Evolutionary conservation across 2,329 filamentous ascomycete species (phyloP).

Genomic region (Whalleya microplaca): DNA sequence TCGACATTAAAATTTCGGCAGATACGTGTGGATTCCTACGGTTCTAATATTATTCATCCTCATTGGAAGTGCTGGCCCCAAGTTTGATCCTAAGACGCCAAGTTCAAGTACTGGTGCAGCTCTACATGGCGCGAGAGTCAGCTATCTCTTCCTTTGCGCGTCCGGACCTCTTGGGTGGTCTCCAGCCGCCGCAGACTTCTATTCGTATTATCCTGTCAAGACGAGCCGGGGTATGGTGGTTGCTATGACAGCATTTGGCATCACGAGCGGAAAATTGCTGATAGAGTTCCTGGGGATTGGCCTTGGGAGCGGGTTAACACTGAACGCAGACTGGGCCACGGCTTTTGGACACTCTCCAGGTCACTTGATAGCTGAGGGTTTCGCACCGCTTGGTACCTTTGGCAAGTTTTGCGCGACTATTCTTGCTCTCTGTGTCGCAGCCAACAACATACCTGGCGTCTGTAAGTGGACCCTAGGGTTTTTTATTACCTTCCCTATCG

Average conservation of each 20-base stretch:
- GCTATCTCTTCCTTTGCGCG: conserved; percentile 71
- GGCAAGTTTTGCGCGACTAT: conserved; percentile 70
- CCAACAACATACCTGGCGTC: conserved; percentile 65
- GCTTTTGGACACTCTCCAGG: conserved; percentile 64
- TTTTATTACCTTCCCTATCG: too few species aligned
- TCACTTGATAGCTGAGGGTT: conserved; percentile 66
- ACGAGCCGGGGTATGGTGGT: conserved; percentile 48
- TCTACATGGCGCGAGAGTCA: conserved; percentile 60
- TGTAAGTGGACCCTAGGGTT: too few species aligned
- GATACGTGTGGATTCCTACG: conserved; percentile 64
- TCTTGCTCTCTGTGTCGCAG: conserved; percentile 65
- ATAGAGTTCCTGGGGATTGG: conserved; percentile 66
- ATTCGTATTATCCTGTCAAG: conserved; percentile 53
- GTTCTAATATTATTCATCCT: conserved; percentile 63
- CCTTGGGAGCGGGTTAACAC: conserved; percentile 59
- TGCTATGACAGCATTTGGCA: conserved; percentile 37
- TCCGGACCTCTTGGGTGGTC: conserved; percentile 67
- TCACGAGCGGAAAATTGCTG: conserved; percentile 44
- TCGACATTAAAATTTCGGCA: conserved; percentile 1
- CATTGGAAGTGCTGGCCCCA: conserved; percentile 61
- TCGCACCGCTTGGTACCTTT: conserved; percentile 61
- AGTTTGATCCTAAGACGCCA: conserved; percentile 58
- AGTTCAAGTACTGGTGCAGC: conserved; percentile 56
- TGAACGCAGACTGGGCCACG: conserved; percentile 55
- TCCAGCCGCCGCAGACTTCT: conserved; percentile 67